These are phyloP conservation scores for Moesziomyces sp. DNA, from an alignment of 1,284 basidiomycete genomes.

Conservation along the genomic window DNA sequence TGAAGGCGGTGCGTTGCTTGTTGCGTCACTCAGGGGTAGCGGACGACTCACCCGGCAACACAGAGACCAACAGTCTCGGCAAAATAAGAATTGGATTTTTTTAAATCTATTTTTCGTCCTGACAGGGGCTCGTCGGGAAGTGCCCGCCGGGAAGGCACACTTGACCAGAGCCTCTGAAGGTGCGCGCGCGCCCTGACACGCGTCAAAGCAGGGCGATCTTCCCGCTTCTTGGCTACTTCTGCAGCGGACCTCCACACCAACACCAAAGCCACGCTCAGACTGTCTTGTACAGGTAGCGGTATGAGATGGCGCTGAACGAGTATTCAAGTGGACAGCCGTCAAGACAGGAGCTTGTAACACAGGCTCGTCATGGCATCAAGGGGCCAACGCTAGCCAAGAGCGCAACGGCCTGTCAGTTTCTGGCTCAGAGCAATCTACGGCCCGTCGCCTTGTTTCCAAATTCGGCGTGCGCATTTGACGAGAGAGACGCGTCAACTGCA, in stretches of 20 bases:
- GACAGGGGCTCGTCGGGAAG: background rate
- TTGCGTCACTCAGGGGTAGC: background rate
- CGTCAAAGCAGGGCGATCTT: background rate
- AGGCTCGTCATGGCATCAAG: too few species aligned
- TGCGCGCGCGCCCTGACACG: too few species aligned
- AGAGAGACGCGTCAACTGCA: slow-evolving; percentile 15
- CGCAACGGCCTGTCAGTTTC: background rate
- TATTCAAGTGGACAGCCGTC: too few species aligned
- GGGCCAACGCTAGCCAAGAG: too few species aligned
- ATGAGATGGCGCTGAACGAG: too few species aligned
- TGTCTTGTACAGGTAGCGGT: background rate
- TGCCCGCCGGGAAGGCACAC: background rate
- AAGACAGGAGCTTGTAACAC: too few species aligned
- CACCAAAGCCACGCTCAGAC: background rate
- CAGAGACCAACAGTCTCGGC: slow-evolving; percentile 5
- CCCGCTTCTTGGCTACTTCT: background rate
- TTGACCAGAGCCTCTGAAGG: too few species aligned
- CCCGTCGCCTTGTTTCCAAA: slow-evolving; percentile 9
- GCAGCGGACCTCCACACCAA: slow-evolving; percentile 8
- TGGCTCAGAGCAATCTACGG: too few species aligned
- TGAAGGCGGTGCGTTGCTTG: too few species aligned
- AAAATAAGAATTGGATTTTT: background rate
- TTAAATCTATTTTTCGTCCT: background rate
- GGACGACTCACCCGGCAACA: too few species aligned
- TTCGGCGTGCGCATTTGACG: slow-evolving; percentile 13